Percentiles rank a stretch among this genome's conserved stretches.
Evolutionary conservation across 257 asterid species (phyloP).

Genomic region (Cordia subcordata): DNA sequence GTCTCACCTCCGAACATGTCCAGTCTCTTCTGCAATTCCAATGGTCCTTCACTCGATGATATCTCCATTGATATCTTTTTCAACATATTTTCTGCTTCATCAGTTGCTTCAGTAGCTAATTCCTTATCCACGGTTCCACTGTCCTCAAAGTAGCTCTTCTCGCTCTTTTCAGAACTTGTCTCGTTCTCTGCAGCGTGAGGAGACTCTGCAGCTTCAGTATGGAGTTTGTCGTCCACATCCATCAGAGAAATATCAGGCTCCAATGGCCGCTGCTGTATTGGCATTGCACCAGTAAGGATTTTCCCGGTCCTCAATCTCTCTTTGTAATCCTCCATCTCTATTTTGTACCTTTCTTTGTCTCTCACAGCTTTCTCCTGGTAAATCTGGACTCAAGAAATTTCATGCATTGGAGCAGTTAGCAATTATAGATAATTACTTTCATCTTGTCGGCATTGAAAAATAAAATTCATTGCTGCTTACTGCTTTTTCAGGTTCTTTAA

Average conservation of each 20-base stretch:
- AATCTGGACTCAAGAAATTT: slow-evolving; percentile 31
- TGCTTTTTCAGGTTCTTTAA: slow-evolving; percentile 54
- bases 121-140: slow-evolving; percentile 17
- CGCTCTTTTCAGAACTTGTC: slow-evolving; percentile 18
- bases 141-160: slow-evolving; percentile 27
- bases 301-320: slow-evolving; percentile 45
- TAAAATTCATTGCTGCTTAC: slow-evolving; percentile 31
- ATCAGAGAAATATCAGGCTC: slow-evolving; percentile 12
- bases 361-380: slow-evolving; percentile 68
- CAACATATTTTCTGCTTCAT: slow-evolving; percentile 19
- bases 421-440: not conserved
- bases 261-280: slow-evolving; percentile 26
- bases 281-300: slow-evolving; percentile 7
- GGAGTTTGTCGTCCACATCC: slow-evolving; percentile 21
- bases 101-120: slow-evolving; percentile 14
- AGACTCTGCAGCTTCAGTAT: slow-evolving; percentile 23
- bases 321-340: slow-evolving; percentile 63
- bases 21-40: slow-evolving; percentile 21
- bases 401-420: not conserved
- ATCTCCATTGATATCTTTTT: slow-evolving; percentile 27
- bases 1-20: slow-evolving; percentile 7
- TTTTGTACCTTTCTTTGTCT: slow-evolving; percentile 77
- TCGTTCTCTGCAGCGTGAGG: slow-evolving; percentile 24
- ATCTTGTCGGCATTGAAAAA: not conserved
- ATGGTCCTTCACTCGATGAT: slow-evolving; percentile 24